Percentiles rank a stretch among this genome's conserved stretches.
These are phyloP conservation scores for Nicotiana tomentosiformis DNA, from an alignment of 257 asterid genomes.

Conservation along the genomic window DNA sequence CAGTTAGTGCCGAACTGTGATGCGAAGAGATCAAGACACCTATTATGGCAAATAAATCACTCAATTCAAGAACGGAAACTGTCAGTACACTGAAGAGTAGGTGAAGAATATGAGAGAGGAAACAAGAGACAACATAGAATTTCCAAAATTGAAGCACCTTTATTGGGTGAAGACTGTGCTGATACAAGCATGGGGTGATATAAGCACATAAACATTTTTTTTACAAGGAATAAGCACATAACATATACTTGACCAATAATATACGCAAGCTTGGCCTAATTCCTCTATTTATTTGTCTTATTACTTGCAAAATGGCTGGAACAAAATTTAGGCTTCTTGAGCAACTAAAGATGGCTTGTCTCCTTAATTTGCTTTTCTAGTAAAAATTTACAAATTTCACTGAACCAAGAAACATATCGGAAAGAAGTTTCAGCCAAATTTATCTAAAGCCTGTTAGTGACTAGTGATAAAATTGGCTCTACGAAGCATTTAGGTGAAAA, in stretches of 20 bases:
- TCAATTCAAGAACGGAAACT: neutral
- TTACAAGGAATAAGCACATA: neutral
- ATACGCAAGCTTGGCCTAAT: neutral
- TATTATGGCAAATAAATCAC: neutral
- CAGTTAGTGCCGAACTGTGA: neutral
- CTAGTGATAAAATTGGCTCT: neutral
- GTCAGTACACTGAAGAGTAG: neutral
- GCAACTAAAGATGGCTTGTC: neutral
- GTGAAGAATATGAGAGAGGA: neutral
- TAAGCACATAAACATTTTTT: neutral
- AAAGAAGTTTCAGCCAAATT: neutral
- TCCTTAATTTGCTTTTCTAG: neutral
- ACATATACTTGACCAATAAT: slow-evolving; percentile 5
- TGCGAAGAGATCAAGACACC: neutral
- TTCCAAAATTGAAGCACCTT: neutral
- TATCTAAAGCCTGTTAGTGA: neutral
- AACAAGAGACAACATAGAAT: neutral
- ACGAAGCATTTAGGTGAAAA: neutral
- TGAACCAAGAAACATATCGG: neutral
- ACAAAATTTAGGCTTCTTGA: neutral
- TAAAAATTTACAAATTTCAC: neutral
- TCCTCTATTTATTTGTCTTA: neutral
- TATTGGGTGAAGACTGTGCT: neutral
- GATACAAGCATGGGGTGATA: neutral
- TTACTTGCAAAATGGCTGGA: neutral